Evolutionary conservation across 2,329 filamentous ascomycete species (phyloP).

Genomic region (Coniochaeta sp.): DNA sequence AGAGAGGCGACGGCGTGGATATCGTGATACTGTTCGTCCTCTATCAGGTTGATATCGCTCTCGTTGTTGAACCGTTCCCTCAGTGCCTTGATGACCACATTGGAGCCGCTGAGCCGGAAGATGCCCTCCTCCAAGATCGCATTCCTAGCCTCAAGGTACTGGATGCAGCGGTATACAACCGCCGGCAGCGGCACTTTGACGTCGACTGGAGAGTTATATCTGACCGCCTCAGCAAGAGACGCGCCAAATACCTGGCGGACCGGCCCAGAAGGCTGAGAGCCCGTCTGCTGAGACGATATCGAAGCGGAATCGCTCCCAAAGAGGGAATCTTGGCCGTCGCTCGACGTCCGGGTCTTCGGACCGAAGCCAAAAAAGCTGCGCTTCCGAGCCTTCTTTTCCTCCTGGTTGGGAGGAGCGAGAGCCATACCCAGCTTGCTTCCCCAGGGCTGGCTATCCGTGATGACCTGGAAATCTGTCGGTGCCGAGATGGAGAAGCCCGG

Average conservation of each 20-base stretch:
- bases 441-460: conserved; percentile 78
- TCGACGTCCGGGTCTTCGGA: conserved; percentile 50
- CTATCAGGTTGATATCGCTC: conserved; percentile 80
- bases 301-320: conserved; percentile 41
- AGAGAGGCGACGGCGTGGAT: conserved; percentile 93
- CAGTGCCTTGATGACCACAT: conserved; percentile 83
- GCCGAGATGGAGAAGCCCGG: conserved; percentile 61
- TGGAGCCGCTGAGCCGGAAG: conserved; percentile 94
- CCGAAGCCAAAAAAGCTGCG: conserved; percentile 67
- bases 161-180: conserved; percentile 90
- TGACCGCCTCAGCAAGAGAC: conserved; percentile 77
- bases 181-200: conserved; percentile 73
- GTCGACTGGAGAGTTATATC: conserved; percentile 67
- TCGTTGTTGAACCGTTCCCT: conserved; percentile 91
- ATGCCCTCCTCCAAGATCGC: conserved; percentile 87
- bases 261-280: conserved; percentile 39
- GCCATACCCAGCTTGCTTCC: conserved; percentile 63
- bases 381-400: conserved; percentile 80
- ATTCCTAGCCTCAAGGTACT: conserved; percentile 79
- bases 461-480: conserved; percentile 76
- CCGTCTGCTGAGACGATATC: conserved; percentile 30
- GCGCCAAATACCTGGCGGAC: conserved; percentile 76
- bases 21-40: conserved; percentile 81
- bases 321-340: conserved; percentile 50
- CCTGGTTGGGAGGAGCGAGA: conserved; percentile 38